A percentile compares a stretch with the other conserved stretches of the same genome.
Conservation (phyloP, 2,329 filamentous ascomycete species). For the Penicillium griseofulvum region DNA sequence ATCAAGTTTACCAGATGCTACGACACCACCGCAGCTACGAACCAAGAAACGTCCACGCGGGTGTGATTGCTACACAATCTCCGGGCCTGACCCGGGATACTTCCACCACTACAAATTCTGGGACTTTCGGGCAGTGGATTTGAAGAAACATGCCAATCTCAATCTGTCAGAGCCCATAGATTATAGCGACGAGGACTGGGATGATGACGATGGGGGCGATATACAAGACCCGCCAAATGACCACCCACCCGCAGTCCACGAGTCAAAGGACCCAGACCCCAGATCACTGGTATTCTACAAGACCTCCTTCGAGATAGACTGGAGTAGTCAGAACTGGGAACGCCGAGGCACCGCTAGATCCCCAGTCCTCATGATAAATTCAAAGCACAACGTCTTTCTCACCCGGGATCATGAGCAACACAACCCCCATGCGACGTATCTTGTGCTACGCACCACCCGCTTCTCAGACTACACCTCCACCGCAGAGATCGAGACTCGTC, state of each 20-base stretch:
- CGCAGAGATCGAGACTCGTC: constrained; percentile 48
- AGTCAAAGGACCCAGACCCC: constrained; percentile 4
- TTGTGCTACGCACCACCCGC: constrained; percentile 49
- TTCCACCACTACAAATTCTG: constrained; percentile 54
- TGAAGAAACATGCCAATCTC: constrained; percentile 26
- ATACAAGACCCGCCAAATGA: constrained; percentile 6
- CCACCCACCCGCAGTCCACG: neutral
- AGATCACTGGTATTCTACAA: constrained; percentile 33
- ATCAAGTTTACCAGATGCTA: neutral
- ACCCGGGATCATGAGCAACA: constrained; percentile 24
- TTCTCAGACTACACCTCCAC: constrained; percentile 46
- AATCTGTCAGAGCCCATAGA: constrained; percentile 12
- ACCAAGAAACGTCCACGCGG: constrained; percentile 17
- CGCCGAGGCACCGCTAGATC: constrained; percentile 37
- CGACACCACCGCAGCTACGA: neutral
- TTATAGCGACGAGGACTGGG: constrained; percentile 16
- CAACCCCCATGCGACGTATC: constrained; percentile 37
- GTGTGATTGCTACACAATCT: constrained; percentile 51
- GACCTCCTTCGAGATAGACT: constrained; percentile 36
- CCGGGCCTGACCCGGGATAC: constrained; percentile 43
- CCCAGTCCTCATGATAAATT: constrained; percentile 48
- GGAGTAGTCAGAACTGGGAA: constrained; percentile 48
- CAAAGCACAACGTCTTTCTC: constrained; percentile 49
- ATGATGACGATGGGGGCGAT: constrained; percentile 8
- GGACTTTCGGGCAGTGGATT: constrained; percentile 49